Percentiles rank a stretch among this genome's conserved stretches.
Conservation (phyloP, 106 monocot species). For the Platanthera guangdongensis region DNA sequence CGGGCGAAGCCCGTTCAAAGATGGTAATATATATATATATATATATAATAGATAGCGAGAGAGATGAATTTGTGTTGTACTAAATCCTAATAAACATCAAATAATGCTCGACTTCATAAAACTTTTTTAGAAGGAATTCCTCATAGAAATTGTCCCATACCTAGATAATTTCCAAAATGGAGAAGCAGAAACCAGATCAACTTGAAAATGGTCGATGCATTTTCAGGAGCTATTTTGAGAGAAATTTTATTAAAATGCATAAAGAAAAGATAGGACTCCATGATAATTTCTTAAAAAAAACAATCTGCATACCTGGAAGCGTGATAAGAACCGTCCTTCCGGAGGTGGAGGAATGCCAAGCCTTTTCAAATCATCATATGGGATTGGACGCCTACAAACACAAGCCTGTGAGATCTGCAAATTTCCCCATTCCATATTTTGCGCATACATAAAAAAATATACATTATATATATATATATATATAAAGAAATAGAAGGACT, state of each 20-base stretch:
- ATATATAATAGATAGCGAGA: too few species aligned
- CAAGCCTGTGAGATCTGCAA: not conserved
- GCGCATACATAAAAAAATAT: too few species aligned
- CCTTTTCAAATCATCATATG: slow-evolving; percentile 77
- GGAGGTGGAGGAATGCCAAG: slow-evolving; percentile 91
- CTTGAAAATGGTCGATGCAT: not conserved
- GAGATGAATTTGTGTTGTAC: too few species aligned
- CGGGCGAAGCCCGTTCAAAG: too few species aligned
- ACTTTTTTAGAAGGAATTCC: too few species aligned
- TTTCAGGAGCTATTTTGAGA: not conserved
- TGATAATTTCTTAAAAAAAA: not conserved
- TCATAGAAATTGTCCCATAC: too few species aligned
- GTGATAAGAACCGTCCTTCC: slow-evolving; percentile 71
- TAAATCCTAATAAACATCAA: too few species aligned
- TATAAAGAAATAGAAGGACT: too few species aligned
- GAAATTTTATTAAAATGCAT: too few species aligned
- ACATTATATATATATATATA: too few species aligned
- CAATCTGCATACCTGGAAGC: slow-evolving; percentile 48
- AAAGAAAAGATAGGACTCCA: not conserved
- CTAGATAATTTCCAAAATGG: not conserved
- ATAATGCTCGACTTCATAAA: too few species aligned
- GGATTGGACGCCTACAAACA: slow-evolving; percentile 64
- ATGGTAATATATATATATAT: too few species aligned
- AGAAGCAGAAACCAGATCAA: not conserved
- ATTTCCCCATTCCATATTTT: not conserved